Percentiles rank a stretch among this genome's conserved stretches.
phyloP scores from a whole-genome alignment of 1,284 basidiomycete species.

The Sanghuangporus sanghuang region DNA sequence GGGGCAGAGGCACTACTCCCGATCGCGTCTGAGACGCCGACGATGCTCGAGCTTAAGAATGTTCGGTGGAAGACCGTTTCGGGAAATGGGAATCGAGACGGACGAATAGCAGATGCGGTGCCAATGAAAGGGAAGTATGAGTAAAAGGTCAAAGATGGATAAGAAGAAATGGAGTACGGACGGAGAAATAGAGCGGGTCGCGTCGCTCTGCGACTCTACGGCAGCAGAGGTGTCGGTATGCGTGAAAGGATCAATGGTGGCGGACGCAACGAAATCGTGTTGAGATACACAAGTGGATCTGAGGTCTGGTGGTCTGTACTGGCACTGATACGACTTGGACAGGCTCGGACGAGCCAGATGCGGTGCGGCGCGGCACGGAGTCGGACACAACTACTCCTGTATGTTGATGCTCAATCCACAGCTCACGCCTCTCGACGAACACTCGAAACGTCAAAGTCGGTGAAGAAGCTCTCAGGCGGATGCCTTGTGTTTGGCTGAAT shows the following conservation, averaged over 20 bases:
- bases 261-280: not conserved
- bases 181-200: conserved; percentile 3
- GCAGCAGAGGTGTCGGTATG: conserved; percentile 16
- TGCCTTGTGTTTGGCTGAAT: not conserved
- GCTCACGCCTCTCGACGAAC: not conserved
- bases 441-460: not conserved
- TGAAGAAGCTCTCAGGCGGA: not conserved
- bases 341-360: not conserved
- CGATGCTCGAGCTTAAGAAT: not conserved
- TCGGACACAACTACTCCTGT: not conserved
- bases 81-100: not conserved
- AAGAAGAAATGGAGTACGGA: not conserved
- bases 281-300: not conserved
- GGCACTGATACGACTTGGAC: not conserved
- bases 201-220: conserved; percentile 18
- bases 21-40: not conserved
- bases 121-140: not conserved
- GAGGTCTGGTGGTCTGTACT: not conserved
- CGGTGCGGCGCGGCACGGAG: not conserved
- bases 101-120: not conserved
- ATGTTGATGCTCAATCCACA: not conserved
- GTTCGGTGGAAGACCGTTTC: not conserved
- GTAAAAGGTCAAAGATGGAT: not conserved
- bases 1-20: not conserved
- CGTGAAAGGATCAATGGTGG: conserved; percentile 19